Evolutionary conservation across 2,329 filamentous ascomycete genomes (phyloP), one percentile per base, ranked within the genome.

Genomic region (Septoria linicola): DNA sequence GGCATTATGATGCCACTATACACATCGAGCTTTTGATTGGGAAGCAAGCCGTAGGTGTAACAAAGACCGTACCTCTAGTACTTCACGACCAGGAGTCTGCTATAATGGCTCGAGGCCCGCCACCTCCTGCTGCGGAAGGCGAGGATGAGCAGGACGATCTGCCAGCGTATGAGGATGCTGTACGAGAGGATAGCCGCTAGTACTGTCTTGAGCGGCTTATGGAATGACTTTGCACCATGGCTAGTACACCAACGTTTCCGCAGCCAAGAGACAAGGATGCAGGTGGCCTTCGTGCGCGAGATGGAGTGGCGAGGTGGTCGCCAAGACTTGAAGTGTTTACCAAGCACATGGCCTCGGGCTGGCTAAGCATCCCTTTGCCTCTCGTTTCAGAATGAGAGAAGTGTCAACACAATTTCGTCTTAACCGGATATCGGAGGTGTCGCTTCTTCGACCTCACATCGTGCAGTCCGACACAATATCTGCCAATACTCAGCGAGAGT

Each of bases 351-450:
- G 16, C 31, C 14, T 19, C 31, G 16, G 23, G 16, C 31, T 13
- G 16, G 31, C 35, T 20, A 25, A 21, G 19, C n/a, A 27, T 37
- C 31, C 20, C 43, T 37, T n/a, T n/a, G 32, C 40, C 23, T 16
- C 11, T n/a, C 27, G 23, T 14, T 42, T 19, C 23, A 46, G 31
- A 46, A 25, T 34, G 43, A 35, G 17, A 46, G 8, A 16, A n/a
- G 19, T 39, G 32, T 46, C 34, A 46, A 46, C 43, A 46, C 32
- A 46, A 46, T 46, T 37, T 31, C 34, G 21, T 8, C 35, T 1
- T 8, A 17, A 27, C 23, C 10, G 23, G 23, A 27, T 27, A 27
- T 27, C 5, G 5, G 23, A 27, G 5, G 23, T 5, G 10, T 5
- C 23, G 10, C 23, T 27, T 5, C 23, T 20, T 20, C 35, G 14